Evolutionary conservation across 2,329 filamentous ascomycete species (phyloP).

Genomic region (Ambrosiella xylebori): DNA sequence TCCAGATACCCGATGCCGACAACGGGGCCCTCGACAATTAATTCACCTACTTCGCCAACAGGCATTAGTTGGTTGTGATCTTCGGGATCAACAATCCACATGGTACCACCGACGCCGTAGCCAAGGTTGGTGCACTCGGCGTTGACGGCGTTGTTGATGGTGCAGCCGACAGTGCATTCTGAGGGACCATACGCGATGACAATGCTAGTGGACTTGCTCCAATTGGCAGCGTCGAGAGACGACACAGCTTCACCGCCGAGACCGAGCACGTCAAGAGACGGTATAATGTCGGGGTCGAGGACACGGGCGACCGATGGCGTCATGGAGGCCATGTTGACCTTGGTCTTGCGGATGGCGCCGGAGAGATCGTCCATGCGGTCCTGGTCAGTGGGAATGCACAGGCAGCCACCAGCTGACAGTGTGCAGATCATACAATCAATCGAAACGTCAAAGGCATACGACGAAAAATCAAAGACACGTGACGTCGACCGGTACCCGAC

Average conservation of each 20-base stretch:
- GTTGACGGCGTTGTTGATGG: slow-evolving; percentile 28
- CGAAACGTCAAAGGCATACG: slow-evolving; percentile 38
- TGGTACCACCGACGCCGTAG: slow-evolving; percentile 28
- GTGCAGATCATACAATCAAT: slow-evolving; percentile 38
- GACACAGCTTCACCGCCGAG: slow-evolving; percentile 37
- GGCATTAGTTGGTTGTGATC: slow-evolving; percentile 30
- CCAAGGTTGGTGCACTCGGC: slow-evolving; percentile 29
- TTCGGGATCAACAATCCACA: slow-evolving; percentile 35
- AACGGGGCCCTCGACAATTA: slow-evolving; percentile 40
- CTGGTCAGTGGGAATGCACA: slow-evolving; percentile 37
- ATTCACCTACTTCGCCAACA: slow-evolving; percentile 32
- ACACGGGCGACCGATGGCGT: slow-evolving; percentile 33
- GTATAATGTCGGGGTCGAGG: slow-evolving; percentile 28
- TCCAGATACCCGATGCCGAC: slow-evolving; percentile 45
- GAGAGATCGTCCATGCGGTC: slow-evolving; percentile 34
- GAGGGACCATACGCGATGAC: slow-evolving; percentile 37
- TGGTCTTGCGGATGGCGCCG: slow-evolving; percentile 26
- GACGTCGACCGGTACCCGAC: slow-evolving; percentile 27
- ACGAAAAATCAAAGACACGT: slow-evolving; percentile 30
- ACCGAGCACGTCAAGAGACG: slow-evolving; percentile 29
- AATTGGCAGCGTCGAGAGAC: slow-evolving; percentile 29
- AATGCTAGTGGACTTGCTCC: slow-evolving; percentile 29
- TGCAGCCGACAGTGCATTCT: slow-evolving; percentile 36
- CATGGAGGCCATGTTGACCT: slow-evolving; percentile 32
- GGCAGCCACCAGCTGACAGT: slow-evolving; percentile 30